A percentile compares a stretch with the other conserved stretches of the same genome.
phyloP scores from a whole-genome alignment of 1,139 yeast species.

The Nakaseomyces sp. region DNA sequence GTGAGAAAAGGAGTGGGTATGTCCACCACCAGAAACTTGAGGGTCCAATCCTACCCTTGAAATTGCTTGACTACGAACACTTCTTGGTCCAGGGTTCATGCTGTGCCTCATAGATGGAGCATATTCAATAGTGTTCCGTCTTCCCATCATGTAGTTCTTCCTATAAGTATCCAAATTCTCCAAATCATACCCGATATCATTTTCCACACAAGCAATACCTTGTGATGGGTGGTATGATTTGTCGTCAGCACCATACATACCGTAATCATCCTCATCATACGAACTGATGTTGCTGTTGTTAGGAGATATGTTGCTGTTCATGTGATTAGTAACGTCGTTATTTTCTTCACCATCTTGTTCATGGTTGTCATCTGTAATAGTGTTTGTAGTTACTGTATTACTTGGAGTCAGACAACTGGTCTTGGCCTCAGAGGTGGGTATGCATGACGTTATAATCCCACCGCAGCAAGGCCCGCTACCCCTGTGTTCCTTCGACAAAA shows the following conservation, averaged over 20 bases:
- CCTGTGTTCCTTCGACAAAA: not conserved
- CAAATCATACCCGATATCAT: constrained; percentile 31
- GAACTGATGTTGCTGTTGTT: constrained; percentile 3
- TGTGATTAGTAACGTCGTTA: not conserved
- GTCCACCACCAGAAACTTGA: not conserved
- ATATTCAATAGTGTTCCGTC: not conserved
- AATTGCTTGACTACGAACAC: constrained; percentile 3
- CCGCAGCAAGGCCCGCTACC: constrained; percentile 2
- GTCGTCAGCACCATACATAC: constrained; percentile 1
- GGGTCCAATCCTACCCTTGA: not conserved
- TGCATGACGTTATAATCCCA: not conserved
- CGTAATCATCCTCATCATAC: not conserved
- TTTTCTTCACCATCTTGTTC: not conserved
- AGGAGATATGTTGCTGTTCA: not conserved
- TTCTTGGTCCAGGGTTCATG: not conserved
- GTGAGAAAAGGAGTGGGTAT: not conserved
- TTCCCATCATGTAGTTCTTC: constrained; percentile 18
- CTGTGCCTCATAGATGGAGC: not conserved
- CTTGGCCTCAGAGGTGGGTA: not conserved
- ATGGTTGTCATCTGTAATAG: not conserved
- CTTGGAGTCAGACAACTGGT: too few species aligned
- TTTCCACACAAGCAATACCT: constrained; percentile 28
- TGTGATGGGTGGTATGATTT: constrained; percentile 2
- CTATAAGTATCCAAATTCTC: constrained; percentile 30
- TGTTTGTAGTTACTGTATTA: not conserved